These are phyloP conservation scores for Coleophoma eucalyptorum DNA, from an alignment of 2,329 filamentous ascomycete genomes.

Conservation along the genomic window DNA sequence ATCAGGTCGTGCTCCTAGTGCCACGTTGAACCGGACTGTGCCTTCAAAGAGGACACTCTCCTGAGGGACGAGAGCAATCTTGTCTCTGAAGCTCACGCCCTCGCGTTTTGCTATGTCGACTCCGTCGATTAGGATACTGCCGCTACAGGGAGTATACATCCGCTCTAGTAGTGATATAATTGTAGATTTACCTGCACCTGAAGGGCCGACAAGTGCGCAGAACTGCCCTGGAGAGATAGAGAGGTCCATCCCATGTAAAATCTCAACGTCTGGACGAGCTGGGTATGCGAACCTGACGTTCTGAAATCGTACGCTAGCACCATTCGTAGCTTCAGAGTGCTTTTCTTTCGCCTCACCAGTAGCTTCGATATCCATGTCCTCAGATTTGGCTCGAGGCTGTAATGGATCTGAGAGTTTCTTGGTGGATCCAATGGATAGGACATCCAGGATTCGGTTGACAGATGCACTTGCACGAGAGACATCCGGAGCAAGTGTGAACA, in stretches of 20 bases:
- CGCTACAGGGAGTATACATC: constrained; percentile 89
- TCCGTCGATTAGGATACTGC: constrained; percentile 76
- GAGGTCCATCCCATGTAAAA: constrained; percentile 36
- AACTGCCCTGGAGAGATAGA: constrained; percentile 83
- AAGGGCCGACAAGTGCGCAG: constrained; percentile 89
- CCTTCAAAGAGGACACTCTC: constrained; percentile 89
- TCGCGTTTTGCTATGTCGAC: constrained; percentile 79
- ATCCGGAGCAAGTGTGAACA: constrained; percentile 73
- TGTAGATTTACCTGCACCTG: constrained; percentile 91
- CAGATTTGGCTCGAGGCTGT: constrained; percentile 28
- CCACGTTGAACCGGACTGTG: constrained; percentile 85
- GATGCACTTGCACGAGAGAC: constrained; percentile 64
- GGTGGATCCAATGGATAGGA: constrained; percentile 32
- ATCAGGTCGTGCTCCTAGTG: constrained; percentile 53
- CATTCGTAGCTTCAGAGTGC: constrained; percentile 17
- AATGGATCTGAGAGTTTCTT: constrained; percentile 5
- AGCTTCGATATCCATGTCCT: background rate
- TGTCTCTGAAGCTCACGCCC: constrained; percentile 84
- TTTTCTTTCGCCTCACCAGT: background rate
- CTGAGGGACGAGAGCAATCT: constrained; percentile 89
- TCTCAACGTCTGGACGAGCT: constrained; percentile 46
- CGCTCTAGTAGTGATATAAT: constrained; percentile 90
- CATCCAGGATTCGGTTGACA: constrained; percentile 50
- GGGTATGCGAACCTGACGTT: constrained; percentile 64
- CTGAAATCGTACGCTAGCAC: constrained; percentile 45